A percentile compares a stretch with the other conserved stretches of the same genome.
Conservation (phyloP, 306 rosid species). For the Corylus americana region DNA sequence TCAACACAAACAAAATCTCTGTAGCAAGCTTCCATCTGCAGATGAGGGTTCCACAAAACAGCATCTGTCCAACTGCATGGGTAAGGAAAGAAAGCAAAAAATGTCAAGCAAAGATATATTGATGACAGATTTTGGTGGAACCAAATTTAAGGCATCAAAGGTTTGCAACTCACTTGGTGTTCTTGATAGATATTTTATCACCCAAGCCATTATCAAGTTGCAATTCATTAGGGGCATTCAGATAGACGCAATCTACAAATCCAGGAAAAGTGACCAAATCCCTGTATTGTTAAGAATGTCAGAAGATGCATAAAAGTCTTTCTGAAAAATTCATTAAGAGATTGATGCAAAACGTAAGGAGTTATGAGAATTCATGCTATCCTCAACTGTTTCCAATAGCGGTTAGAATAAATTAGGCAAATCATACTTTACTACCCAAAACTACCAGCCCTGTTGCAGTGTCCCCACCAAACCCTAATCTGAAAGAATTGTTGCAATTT, state of each 20-base stretch:
- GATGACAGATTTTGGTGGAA: slow-evolving; percentile 17
- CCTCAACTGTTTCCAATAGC: not conserved
- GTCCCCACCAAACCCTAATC: not conserved
- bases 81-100: slow-evolving; percentile 23
- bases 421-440: not conserved
- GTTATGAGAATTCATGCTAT: not conserved
- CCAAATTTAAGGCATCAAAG: slow-evolving; percentile 20
- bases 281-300: slow-evolving; percentile 46
- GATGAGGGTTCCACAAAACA: slow-evolving; percentile 93
- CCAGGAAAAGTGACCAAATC: slow-evolving; percentile 86
- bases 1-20: slow-evolving; percentile 96
- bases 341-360: not conserved
- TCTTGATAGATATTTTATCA: slow-evolving; percentile 66
- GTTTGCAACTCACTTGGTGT: slow-evolving; percentile 63
- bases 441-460: not conserved
- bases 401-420: not conserved
- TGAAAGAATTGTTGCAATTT: not conserved
- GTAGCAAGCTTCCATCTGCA: slow-evolving; percentile 87
- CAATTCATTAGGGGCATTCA: slow-evolving; percentile 69
- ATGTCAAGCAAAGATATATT: slow-evolving; percentile 2
- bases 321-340: not conserved
- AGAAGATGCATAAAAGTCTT: slow-evolving; percentile 2
- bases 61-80: slow-evolving; percentile 88
- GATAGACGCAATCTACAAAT: slow-evolving; percentile 87
- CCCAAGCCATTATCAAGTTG: slow-evolving; percentile 89